Conservation (phyloP, 768 basidiomycete species). For the Leucosporidium creatinivorum region DNA sequence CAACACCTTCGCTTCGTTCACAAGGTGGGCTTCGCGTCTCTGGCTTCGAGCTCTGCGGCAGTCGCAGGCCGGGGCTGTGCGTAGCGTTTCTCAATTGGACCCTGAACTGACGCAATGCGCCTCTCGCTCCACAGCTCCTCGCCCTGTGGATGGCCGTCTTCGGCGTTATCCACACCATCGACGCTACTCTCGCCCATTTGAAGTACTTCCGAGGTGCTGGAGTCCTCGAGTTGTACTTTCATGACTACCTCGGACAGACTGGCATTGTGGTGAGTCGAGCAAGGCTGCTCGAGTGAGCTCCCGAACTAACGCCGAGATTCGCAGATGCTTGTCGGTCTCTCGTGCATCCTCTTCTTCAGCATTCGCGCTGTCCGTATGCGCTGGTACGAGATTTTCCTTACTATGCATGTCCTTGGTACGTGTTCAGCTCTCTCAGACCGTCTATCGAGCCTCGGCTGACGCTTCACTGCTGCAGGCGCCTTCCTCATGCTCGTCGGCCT, state of each 20-base stretch:
- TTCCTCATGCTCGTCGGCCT: slow-evolving; percentile 18
- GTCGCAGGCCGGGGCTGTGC: too few species aligned
- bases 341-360: slow-evolving; percentile 8
- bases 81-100: too few species aligned
- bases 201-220: slow-evolving; percentile 12
- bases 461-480: background rate
- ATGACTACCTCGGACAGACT: slow-evolving; percentile 22
- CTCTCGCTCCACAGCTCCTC: background rate
- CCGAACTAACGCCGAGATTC: background rate
- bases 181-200: slow-evolving; percentile 12
- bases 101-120: background rate
- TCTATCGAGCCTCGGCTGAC: too few species aligned
- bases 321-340: slow-evolving; percentile 1
- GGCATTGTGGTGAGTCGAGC: slow-evolving; percentile 5
- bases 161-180: slow-evolving; percentile 20
- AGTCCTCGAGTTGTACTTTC: slow-evolving; percentile 9
- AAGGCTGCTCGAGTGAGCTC: too few species aligned
- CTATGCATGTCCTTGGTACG: slow-evolving; percentile 17
- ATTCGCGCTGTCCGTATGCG: background rate
- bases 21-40: background rate
- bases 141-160: slow-evolving; percentile 15
- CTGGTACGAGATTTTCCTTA: slow-evolving; percentile 22
- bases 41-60: background rate
- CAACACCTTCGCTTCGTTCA: slow-evolving; percentile 21
- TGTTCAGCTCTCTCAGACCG: too few species aligned